These are phyloP conservation scores for Endoconidiophora polonica DNA, from an alignment of 2,329 filamentous ascomycete species.

Conservation along the genomic window DNA sequence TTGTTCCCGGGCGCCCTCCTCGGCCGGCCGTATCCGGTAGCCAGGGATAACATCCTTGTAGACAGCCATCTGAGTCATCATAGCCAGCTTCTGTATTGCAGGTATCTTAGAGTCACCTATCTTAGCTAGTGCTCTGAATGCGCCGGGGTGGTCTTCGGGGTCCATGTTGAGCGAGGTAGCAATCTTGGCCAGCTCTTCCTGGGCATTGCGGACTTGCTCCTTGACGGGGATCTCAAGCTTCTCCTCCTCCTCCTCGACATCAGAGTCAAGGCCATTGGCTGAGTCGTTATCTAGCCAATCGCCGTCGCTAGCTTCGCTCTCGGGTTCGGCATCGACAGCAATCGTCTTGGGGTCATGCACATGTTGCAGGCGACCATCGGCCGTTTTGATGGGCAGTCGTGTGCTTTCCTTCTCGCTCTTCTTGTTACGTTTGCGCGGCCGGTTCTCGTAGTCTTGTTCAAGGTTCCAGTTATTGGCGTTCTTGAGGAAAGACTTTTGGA, in stretches of 20 bases:
- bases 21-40: constrained; percentile 74
- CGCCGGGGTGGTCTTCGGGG: constrained; percentile 73
- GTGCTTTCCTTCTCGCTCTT: constrained; percentile 54
- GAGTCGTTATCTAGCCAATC: constrained; percentile 44
- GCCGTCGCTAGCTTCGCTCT: constrained; percentile 30
- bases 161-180: constrained; percentile 74
- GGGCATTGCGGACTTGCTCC: constrained; percentile 69
- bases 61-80: constrained; percentile 74
- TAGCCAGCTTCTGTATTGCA: constrained; percentile 67
- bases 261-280: constrained; percentile 36
- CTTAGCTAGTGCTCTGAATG: constrained; percentile 61
- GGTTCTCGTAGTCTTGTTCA: constrained; percentile 78
- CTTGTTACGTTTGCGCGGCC: constrained; percentile 58
- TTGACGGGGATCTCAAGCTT: constrained; percentile 50
- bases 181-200: constrained; percentile 79
- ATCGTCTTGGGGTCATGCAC: constrained; percentile 40
- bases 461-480: constrained; percentile 74
- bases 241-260: constrained; percentile 29
- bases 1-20: constrained; percentile 58
- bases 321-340: constrained; percentile 37
- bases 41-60: constrained; percentile 96
- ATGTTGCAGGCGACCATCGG: constrained; percentile 54
- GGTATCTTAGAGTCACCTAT: constrained; percentile 53
- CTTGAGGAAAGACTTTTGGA: constrained; percentile 52
- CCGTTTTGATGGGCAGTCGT: constrained; percentile 72